Percentiles rank a stretch among this genome's conserved stretches.
Evolutionary conservation across 169 alveolate species (phyloP).

Genomic region (Plasmodium fragile): DNA sequence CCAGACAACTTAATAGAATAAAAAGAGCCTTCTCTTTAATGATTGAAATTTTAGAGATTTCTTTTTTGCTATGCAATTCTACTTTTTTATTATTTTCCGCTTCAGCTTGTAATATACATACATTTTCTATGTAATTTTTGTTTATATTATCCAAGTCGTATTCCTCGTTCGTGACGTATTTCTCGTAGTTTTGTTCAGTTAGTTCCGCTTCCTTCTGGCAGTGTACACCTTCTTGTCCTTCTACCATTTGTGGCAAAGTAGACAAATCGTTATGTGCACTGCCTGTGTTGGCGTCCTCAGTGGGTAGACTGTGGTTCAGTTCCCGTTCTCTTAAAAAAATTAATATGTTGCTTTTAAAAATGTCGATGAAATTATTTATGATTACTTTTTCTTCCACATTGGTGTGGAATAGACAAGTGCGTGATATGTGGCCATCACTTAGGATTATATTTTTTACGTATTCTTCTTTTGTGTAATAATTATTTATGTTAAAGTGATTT

Average conservation of each 20-base stretch:
- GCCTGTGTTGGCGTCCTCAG: not conserved
- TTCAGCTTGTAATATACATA: slow-evolving; percentile 63
- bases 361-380: slow-evolving; percentile 68
- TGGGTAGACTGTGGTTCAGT: not conserved
- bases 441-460: slow-evolving; percentile 17
- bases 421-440: not conserved
- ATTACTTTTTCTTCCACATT: slow-evolving; percentile 24
- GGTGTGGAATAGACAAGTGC: not conserved
- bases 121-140: slow-evolving; percentile 65
- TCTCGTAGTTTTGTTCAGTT: slow-evolving; percentile 1
- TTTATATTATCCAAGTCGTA: slow-evolving; percentile 56
- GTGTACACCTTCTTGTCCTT: not conserved
- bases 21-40: slow-evolving; percentile 35
- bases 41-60: slow-evolving; percentile 30
- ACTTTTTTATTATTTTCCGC: slow-evolving; percentile 54
- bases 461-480: slow-evolving; percentile 18
- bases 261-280: not conserved
- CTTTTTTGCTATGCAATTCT: slow-evolving; percentile 44
- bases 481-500: slow-evolving; percentile 16
- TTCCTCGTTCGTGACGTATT: slow-evolving; percentile 20
- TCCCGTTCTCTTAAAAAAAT: slow-evolving; percentile 30
- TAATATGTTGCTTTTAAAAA: slow-evolving; percentile 57
- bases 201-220: not conserved
- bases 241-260: not conserved
- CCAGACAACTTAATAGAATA: slow-evolving; percentile 56